Evolutionary conservation across 805 yeast species (phyloP).

Genomic region (Wickerhamiella bombiphila): DNA sequence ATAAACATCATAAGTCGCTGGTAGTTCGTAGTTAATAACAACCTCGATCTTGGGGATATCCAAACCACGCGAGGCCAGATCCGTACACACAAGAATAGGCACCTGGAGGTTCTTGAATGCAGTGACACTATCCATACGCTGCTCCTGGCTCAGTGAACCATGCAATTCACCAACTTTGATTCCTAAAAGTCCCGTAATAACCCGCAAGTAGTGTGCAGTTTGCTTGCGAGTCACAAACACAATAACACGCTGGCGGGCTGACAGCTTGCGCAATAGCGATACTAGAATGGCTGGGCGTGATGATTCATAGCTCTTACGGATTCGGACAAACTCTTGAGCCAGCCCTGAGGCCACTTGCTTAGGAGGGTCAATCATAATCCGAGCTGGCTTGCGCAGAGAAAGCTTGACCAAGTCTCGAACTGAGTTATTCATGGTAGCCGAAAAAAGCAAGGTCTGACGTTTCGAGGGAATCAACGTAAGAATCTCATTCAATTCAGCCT

Average conservation of each 20-base stretch:
- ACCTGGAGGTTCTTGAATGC: slow-evolving; percentile 71
- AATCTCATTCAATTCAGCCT: slow-evolving; percentile 83
- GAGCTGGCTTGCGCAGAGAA: slow-evolving; percentile 77
- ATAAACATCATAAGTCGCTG: slow-evolving; percentile 78
- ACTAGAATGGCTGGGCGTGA: slow-evolving; percentile 72
- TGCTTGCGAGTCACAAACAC: slow-evolving; percentile 89
- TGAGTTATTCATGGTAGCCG: slow-evolving; percentile 95
- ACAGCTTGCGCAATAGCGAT: slow-evolving; percentile 52
- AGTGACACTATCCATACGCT: slow-evolving; percentile 71
- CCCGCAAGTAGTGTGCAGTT: slow-evolving; percentile 72
- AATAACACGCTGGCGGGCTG: slow-evolving; percentile 60
- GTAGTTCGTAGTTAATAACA: slow-evolving; percentile 93
- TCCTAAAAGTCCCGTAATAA: slow-evolving; percentile 69
- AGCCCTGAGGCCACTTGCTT: slow-evolving; percentile 85
- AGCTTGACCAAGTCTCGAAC: slow-evolving; percentile 78
- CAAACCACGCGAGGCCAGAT: slow-evolving; percentile 96
- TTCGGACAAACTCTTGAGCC: slow-evolving; percentile 86
- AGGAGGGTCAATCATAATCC: slow-evolving; percentile 94
- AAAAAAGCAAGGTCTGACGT: slow-evolving; percentile 85
- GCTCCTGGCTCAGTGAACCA: slow-evolving; percentile 77
- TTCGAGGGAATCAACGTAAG: slow-evolving; percentile 73
- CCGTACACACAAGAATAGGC: slow-evolving; percentile 88
- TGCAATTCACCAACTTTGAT: slow-evolving; percentile 63
- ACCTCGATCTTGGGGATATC: slow-evolving; percentile 96
- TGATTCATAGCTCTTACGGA: slow-evolving; percentile 56